Percentiles rank a stretch among this genome's conserved stretches.
Evolutionary conservation across 129 eudicot species (phyloP).

Genomic region (Artemisia tridentata): DNA sequence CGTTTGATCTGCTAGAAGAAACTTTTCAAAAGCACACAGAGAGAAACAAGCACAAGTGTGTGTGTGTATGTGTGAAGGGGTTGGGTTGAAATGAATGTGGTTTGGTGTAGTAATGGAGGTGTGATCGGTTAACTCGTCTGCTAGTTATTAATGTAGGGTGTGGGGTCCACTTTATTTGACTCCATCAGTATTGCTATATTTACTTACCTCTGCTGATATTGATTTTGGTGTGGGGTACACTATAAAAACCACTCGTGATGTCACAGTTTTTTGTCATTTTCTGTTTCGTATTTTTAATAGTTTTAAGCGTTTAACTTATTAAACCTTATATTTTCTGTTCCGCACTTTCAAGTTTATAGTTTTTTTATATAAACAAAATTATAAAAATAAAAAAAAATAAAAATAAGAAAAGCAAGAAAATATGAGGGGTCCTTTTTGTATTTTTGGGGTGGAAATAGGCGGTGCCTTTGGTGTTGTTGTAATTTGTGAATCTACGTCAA

Average conservation of each 20-base stretch:
- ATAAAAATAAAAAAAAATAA: no score
- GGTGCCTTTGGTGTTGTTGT: no score
- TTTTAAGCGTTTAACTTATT: no score
- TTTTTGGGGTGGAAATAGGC: no score
- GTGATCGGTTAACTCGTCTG: conserved; percentile 32
- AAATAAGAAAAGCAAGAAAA: no score
- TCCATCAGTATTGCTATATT: conserved; percentile 13
- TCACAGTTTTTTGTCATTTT: background rate
- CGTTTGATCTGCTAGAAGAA: background rate
- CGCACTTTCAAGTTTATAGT: no score
- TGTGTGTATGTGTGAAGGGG: no score
- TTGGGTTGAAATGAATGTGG: conserved; percentile 8
- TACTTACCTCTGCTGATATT: background rate
- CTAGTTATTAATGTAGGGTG: conserved; percentile 25
- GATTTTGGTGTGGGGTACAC: conserved; percentile 15
- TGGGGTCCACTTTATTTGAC: conserved; percentile 31
- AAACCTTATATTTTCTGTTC: no score
- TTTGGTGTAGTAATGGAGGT: conserved; percentile 8
- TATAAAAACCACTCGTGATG: no score
- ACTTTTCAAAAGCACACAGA: background rate
- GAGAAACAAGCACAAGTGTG: background rate
- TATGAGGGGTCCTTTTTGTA: no score
- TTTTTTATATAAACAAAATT: no score
- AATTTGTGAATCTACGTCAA: no score
- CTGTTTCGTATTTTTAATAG: background rate